Percentiles rank a stretch among this genome's conserved stretches.
These are phyloP conservation scores for Lachnellula subtilissima DNA, from an alignment of 2,329 filamentous ascomycete species.

Conservation along the genomic window DNA sequence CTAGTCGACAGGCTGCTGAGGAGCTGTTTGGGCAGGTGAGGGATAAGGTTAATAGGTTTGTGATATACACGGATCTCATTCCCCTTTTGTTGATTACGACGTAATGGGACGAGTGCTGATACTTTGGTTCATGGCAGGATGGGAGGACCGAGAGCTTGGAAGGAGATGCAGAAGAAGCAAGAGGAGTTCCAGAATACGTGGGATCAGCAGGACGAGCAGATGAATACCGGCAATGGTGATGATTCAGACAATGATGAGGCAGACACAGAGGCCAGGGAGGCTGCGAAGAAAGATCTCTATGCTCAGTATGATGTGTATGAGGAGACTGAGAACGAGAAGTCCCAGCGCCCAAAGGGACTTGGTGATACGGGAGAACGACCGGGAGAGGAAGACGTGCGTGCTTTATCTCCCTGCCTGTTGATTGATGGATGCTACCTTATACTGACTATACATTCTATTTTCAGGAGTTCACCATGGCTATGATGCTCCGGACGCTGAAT, in stretches of 20 bases:
- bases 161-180: constrained; percentile 43
- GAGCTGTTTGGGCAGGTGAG: constrained; percentile 58
- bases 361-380: constrained; percentile 33
- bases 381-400: constrained; percentile 38
- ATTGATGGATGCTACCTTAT: neutral
- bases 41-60: constrained; percentile 49
- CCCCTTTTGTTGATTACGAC: neutral
- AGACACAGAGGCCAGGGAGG: constrained; percentile 36
- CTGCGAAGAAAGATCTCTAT: constrained; percentile 31
- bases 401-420: constrained; percentile 29
- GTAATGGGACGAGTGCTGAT: neutral
- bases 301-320: constrained; percentile 30
- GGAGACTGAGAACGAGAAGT: constrained; percentile 33
- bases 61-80: neutral
- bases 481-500: constrained; percentile 63
- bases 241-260: constrained; percentile 24
- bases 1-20: constrained; percentile 60
- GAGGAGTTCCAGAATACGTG: constrained; percentile 37
- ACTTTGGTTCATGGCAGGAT: constrained; percentile 34
- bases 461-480: constrained; percentile 63
- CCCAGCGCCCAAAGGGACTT: constrained; percentile 28
- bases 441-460: neutral
- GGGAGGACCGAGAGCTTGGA: constrained; percentile 57
- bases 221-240: constrained; percentile 6
- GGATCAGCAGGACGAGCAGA: constrained; percentile 32